Percentiles rank a stretch among this genome's conserved stretches.
Evolutionary conservation across 2,329 filamentous ascomycete species (phyloP).

Genomic region (Trichoderma lentiforme): DNA sequence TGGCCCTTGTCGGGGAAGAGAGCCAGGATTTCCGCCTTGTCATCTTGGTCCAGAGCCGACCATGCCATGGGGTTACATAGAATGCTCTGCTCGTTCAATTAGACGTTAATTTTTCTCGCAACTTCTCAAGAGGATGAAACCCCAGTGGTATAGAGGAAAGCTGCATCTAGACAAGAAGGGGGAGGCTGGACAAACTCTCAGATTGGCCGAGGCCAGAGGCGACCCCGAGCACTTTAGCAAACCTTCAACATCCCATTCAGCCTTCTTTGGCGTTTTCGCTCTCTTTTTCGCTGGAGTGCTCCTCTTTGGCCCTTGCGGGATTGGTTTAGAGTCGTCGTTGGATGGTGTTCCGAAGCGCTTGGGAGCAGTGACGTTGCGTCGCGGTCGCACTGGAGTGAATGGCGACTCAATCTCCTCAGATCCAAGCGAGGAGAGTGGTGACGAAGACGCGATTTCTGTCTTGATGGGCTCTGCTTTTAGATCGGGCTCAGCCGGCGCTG

Average conservation of each 20-base stretch:
- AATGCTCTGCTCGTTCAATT: slow-evolving; percentile 29
- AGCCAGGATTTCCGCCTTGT: slow-evolving; percentile 36
- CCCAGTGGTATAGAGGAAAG: background rate
- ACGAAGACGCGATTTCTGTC: background rate
- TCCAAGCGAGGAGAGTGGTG: background rate
- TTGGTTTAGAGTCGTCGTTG: background rate
- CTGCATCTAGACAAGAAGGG: background rate
- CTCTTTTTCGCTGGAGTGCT: background rate
- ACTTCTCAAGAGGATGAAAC: background rate
- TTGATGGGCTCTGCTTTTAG: background rate
- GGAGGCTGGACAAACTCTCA: slow-evolving; percentile 31
- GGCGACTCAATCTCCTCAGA: background rate
- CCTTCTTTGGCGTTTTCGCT: slow-evolving; percentile 23
- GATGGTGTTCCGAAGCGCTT: background rate
- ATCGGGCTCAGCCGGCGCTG: background rate
- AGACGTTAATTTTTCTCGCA: background rate
- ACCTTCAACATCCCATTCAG: slow-evolving; percentile 36
- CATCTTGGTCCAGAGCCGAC: slow-evolving; percentile 34
- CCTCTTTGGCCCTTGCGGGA: slow-evolving; percentile 6
- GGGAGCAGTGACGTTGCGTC: background rate
- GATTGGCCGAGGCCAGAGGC: slow-evolving; percentile 37
- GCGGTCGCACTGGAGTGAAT: background rate
- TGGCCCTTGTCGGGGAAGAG: slow-evolving; percentile 39
- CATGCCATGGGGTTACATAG: slow-evolving; percentile 39
- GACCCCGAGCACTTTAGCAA: slow-evolving; percentile 38